Percentiles rank a stretch among this genome's conserved stretches.
Evolutionary conservation across 176 grass and related monocot genomes (phyloP).

Genomic region (Aegilops speltoides): DNA sequence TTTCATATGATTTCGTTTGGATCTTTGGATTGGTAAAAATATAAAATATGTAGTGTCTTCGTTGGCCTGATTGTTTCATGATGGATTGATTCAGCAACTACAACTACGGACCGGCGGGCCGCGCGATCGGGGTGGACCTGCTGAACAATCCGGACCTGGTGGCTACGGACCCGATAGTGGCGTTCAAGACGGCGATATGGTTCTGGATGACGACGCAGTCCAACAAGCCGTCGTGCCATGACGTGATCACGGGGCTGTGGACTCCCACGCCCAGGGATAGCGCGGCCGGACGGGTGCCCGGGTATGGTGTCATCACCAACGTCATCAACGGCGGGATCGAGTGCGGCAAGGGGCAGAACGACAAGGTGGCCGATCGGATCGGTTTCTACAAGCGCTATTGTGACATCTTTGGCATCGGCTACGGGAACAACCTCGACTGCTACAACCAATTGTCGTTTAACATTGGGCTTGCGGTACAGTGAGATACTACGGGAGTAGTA

Average conservation of each 20-base stretch:
- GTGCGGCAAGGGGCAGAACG: not conserved
- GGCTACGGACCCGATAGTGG: no score
- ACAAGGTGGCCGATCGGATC: not conserved
- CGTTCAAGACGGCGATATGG: conserved; percentile 14
- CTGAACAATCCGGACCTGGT: conserved; percentile 36
- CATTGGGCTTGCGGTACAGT: no score
- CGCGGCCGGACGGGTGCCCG: not conserved
- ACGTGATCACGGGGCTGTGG: conserved; percentile 17
- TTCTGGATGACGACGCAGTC: conserved; percentile 22
- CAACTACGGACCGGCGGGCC: conserved; percentile 23
- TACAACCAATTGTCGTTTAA: not conserved
- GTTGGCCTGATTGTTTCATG: no score
- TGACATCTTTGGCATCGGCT: conserved; percentile 36
- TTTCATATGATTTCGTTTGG: no score
- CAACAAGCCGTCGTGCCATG: conserved; percentile 19
- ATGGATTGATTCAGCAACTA: conserved; percentile 15
- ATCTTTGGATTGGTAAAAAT: no score
- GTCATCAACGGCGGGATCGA: conserved; percentile 35
- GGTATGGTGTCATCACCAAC: conserved; percentile 35
- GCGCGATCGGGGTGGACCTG: conserved; percentile 17
- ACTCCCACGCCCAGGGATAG: not conserved
- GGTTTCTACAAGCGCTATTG: conserved; percentile 56
- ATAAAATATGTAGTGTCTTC: no score
- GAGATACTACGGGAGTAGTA: no score
- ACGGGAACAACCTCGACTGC: conserved; percentile 42